Evolutionary conservation across 345 rosid genomes (phyloP).

Genomic region (Alliaria petiolata): DNA sequence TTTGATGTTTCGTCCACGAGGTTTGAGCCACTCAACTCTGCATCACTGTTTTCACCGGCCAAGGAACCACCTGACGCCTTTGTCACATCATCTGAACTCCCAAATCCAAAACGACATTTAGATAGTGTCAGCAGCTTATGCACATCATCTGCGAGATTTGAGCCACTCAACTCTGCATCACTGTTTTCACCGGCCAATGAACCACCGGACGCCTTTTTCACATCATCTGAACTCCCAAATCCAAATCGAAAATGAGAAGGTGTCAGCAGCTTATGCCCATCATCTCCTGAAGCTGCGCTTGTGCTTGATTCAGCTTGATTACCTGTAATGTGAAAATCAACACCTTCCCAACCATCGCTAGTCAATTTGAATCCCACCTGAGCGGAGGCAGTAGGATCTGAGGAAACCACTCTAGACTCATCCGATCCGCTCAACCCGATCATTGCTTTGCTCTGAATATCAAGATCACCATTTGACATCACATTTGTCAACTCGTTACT

Average conservation of each 20-base stretch:
- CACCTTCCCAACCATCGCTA: slow-evolving; percentile 3
- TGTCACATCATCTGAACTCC: slow-evolving; percentile 14
- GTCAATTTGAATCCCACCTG: background rate
- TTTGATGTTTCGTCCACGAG: slow-evolving; percentile 28
- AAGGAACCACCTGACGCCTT: slow-evolving; percentile 26
- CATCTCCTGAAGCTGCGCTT: slow-evolving; percentile 16
- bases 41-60: slow-evolving; percentile 26
- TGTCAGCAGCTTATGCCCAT: slow-evolving; percentile 14
- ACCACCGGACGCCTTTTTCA: slow-evolving; percentile 25
- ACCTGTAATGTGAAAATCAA: slow-evolving; percentile 16
- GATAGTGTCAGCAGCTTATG: no score
- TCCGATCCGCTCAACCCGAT: slow-evolving; percentile 11
- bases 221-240: slow-evolving; percentile 10
- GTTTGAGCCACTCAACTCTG: slow-evolving; percentile 28
- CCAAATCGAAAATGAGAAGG: background rate
- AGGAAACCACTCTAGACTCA: slow-evolving; percentile 6
- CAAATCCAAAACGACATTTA: no score
- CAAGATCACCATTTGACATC: slow-evolving; percentile 14
- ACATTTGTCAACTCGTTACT: slow-evolving; percentile 18
- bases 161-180: slow-evolving; percentile 30
- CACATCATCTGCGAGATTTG: background rate
- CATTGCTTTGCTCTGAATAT: slow-evolving; percentile 13
- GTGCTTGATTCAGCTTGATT: slow-evolving; percentile 25
- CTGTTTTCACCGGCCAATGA: slow-evolving; percentile 25
- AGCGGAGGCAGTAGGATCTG: background rate